Conservation (phyloP, 2,329 filamentous ascomycete species). For the Diplodia scrobiculata region DNA sequence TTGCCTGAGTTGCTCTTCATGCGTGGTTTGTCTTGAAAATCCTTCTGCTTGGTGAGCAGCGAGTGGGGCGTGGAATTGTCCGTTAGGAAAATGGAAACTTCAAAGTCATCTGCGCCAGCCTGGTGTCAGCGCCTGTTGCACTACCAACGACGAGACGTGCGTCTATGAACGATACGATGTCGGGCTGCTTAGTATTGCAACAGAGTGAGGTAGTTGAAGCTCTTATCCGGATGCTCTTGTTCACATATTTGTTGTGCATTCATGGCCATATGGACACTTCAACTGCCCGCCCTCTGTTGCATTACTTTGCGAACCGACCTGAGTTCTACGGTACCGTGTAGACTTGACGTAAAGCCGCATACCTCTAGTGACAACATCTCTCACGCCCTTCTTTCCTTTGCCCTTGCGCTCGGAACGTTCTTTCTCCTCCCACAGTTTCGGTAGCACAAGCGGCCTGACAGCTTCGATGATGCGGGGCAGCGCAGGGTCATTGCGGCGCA, state of each 20-base stretch:
- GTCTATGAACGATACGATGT: neutral
- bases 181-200: no score
- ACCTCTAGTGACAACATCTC: conserved; percentile 85
- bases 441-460: conserved; percentile 81
- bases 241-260: no score
- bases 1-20: conserved; percentile 52
- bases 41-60: conserved; percentile 81
- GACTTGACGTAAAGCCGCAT: conserved; percentile 28
- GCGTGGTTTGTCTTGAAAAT: conserved; percentile 54
- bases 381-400: conserved; percentile 71
- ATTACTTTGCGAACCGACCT: no score
- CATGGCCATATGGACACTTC: no score
- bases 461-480: conserved; percentile 81
- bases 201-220: no score
- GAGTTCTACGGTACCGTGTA: neutral
- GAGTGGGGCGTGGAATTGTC: conserved; percentile 78
- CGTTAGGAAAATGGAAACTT: conserved; percentile 90
- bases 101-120: conserved; percentile 76
- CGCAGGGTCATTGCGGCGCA: conserved; percentile 73
- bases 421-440: conserved; percentile 86
- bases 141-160: neutral
- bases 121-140: conserved; percentile 14
- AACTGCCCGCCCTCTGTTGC: no score
- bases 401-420: conserved; percentile 62
- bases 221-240: no score